These are phyloP conservation scores for Pseudonitzschia delicatissima DNA, from an alignment of 108 stramenopile species.

Conservation along the genomic window DNA sequence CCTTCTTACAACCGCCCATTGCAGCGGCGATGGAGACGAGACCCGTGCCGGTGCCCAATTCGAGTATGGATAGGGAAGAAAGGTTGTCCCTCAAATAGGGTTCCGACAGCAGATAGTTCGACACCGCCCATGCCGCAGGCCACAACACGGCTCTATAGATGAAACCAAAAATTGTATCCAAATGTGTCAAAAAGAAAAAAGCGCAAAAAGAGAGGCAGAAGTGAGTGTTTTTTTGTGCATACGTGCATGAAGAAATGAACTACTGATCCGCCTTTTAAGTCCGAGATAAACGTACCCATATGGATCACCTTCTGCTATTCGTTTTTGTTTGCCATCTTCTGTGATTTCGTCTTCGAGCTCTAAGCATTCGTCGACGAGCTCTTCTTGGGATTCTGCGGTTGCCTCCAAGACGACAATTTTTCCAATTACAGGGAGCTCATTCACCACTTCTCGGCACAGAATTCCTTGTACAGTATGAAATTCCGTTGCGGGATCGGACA, in stretches of 20 bases:
- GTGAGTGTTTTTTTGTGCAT: too few relatives aligned
- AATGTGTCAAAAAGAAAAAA: neutral
- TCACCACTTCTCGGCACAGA: conserved; percentile 35
- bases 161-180: neutral
- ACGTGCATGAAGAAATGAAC: too few relatives aligned
- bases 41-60: conserved; percentile 66
- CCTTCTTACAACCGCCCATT: conserved; percentile 35
- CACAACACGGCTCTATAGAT: conserved; percentile 63
- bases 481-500: too few relatives aligned
- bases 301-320: conserved; percentile 35
- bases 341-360: conserved; percentile 34
- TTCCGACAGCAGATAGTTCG: conserved; percentile 34
- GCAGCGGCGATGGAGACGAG: conserved; percentile 49
- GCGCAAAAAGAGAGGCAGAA: neutral
- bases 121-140: conserved; percentile 58
- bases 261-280: too few relatives aligned
- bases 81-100: conserved; percentile 5
- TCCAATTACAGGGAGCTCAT: conserved; percentile 35
- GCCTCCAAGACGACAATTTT: conserved; percentile 56
- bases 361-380: conserved; percentile 49
- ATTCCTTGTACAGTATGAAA: conserved; percentile 9
- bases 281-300: neutral
- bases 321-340: neutral
- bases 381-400: conserved; percentile 55
- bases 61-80: conserved; percentile 29